A percentile compares a stretch with the other conserved stretches of the same genome.
These are phyloP conservation scores for Rhodotorula sp. DNA, from an alignment of 1,284 basidiomycete genomes.

Conservation along the genomic window DNA sequence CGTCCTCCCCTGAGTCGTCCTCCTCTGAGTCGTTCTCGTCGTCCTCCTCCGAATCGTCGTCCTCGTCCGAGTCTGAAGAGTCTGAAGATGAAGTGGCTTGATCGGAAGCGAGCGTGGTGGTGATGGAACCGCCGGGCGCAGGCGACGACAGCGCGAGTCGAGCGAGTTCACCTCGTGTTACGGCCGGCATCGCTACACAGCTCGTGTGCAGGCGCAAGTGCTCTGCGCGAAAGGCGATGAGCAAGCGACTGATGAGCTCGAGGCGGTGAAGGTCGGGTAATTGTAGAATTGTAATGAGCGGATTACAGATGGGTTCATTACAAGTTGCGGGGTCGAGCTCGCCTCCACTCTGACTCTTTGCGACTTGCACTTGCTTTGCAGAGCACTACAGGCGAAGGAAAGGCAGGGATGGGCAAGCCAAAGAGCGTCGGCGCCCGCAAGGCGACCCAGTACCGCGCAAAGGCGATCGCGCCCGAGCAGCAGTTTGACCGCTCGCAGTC, in stretches of 20 bases:
- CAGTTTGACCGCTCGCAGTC: slow-evolving; percentile 25
- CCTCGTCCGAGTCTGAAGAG: neutral
- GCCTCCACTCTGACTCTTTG: neutral
- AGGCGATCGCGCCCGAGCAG: slow-evolving; percentile 3
- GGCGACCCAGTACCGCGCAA: slow-evolving; percentile 28
- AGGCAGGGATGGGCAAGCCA: neutral
- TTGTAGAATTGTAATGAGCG: too few species aligned
- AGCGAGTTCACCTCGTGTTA: neutral
- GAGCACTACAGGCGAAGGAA: rapidly evolving
- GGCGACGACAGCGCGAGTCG: neutral
- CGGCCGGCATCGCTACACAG: neutral
- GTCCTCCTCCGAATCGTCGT: slow-evolving; percentile 15
- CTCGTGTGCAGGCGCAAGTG: too few species aligned
- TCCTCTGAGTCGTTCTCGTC: neutral
- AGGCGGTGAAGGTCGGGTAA: too few species aligned
- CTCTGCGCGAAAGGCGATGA: too few species aligned
- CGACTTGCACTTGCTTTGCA: neutral
- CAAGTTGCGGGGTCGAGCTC: neutral
- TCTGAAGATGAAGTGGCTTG: neutral
- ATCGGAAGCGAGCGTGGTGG: slow-evolving; percentile 1
- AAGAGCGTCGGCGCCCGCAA: slow-evolving; percentile 20
- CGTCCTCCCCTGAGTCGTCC: slow-evolving; percentile 2
- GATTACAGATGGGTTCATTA: too few species aligned
- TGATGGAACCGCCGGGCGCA: neutral
- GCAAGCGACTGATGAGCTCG: too few species aligned